These are phyloP conservation scores for Phytopythium kandeliae DNA, from an alignment of 352 stramenopile species.

Conservation along the genomic window DNA sequence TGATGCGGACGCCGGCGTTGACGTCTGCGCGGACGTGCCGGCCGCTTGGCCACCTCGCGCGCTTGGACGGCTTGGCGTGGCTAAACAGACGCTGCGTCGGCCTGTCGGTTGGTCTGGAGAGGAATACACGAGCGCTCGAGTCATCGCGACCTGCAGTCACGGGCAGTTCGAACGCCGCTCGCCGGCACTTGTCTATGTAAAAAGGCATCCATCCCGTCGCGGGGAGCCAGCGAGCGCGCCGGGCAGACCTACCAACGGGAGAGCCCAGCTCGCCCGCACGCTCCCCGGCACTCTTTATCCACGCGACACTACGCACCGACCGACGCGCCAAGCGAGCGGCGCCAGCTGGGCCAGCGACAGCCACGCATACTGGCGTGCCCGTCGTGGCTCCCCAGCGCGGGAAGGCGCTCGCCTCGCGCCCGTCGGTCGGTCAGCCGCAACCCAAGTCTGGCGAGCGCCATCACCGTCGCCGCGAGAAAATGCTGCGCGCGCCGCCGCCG, in stretches of 20 bases:
- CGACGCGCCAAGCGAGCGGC: background rate
- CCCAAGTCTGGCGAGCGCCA: background rate
- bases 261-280: background rate
- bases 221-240: background rate
- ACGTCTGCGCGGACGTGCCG: too few relatives aligned
- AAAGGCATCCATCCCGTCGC: constrained; percentile 3
- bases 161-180: background rate
- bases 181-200: constrained; percentile 3
- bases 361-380: too few relatives aligned
- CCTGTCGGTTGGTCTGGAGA: too few relatives aligned
- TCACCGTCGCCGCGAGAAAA: constrained; percentile 76
- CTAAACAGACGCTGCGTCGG: too few relatives aligned
- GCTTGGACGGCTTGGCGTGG: too few relatives aligned
- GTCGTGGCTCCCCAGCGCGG: too few relatives aligned
- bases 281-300: constrained; percentile 3
- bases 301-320: background rate
- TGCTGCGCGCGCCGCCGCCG: constrained; percentile 34
- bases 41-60: too few relatives aligned
- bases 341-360: background rate
- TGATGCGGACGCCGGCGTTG: too few relatives aligned
- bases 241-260: constrained; percentile 5
- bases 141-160: background rate
- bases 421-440: background rate
- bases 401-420: background rate
- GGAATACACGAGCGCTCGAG: too few relatives aligned